A percentile compares a stretch with the other conserved stretches of the same genome.
These are phyloP conservation scores for Leccinum pellstonianum DNA, from an alignment of 768 basidiomycete genomes.

Conservation along the genomic window DNA sequence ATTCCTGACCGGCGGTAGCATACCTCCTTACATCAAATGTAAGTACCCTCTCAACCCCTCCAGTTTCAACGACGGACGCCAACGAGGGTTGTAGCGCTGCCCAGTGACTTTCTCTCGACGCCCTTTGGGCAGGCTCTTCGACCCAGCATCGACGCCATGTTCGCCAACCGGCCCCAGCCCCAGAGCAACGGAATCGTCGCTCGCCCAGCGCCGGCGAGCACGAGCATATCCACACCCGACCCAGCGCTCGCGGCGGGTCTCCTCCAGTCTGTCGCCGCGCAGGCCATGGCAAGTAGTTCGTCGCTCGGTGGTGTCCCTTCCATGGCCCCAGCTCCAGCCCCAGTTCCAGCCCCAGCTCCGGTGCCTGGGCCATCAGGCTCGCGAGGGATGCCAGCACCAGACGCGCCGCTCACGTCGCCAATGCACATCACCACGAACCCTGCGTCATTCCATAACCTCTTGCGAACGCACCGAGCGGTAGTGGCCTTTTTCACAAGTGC, in stretches of 20 bases:
- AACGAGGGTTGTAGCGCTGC: constrained; percentile 51
- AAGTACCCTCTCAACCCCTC: not conserved
- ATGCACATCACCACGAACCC: constrained; percentile 74
- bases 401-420: constrained; percentile 53
- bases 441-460: constrained; percentile 64
- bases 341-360: not conserved
- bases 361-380: constrained; percentile 17
- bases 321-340: not conserved
- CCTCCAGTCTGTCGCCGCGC: constrained; percentile 55
- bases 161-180: constrained; percentile 40
- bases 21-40: constrained; percentile 85
- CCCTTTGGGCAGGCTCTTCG: constrained; percentile 84
- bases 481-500: constrained; percentile 81
- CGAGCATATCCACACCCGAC: constrained; percentile 35
- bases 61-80: not conserved
- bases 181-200: constrained; percentile 28
- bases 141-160: constrained; percentile 93
- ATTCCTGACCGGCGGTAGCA: constrained; percentile 80
- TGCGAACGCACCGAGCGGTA: constrained; percentile 66
- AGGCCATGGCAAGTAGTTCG: constrained; percentile 38
- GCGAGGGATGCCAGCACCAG: constrained; percentile 32
- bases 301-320: not conserved
- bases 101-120: constrained; percentile 82
- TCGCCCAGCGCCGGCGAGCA: constrained; percentile 22
- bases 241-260: constrained; percentile 52